Evolutionary conservation across 2,329 filamentous ascomycete species (phyloP), one percentile per base, ranked within the genome.

Genomic region (Thelonectria olida): DNA sequence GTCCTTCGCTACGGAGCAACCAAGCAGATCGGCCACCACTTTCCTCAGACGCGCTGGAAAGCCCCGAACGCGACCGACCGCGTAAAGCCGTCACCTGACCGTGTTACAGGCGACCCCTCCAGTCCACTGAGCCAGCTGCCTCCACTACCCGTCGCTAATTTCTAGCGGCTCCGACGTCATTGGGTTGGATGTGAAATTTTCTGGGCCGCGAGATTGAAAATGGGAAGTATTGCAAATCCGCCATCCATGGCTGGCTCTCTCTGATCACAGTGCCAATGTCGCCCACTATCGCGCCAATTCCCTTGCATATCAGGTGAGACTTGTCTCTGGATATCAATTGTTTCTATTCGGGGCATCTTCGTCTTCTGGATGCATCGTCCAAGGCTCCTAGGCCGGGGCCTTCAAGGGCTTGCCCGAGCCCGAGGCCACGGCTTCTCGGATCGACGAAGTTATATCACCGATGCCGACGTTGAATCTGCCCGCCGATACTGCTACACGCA

Each of bases 401-500:
- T 82, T 57, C 74, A 71, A 64, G 73, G 75, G 74, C 75, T 80
- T 50, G 67, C 67, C 58, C 57, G 57, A 48, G 67, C 67, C 58
- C 66, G 67, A 36, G 56, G 39, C 45, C 47, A 52, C 17, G 53
- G 34, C 36, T 38, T 41, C 47, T 39, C 66, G 31, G 63, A 54
- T 60, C 67, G 76, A 48, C 80, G 84, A 55, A 75, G 75, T 59
- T 82, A 84, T 52, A 79, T 81, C 54, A 85, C 83, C 2, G 80
- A 84, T 31, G 77, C 79, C 23, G 85, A 88, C 39, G 75, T 87
- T 49, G 79, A 79, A 36, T 81, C 83, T 58, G 85, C 85, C 19
- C 79, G 84, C 55, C 76, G 77, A 53, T 87, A 88, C 70, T 88
- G 85, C 73, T 67, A 82, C 23, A 78, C 79, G 58, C 84, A 88